These are phyloP conservation scores for Rhizophora apiculata DNA, from an alignment of 345 rosid species.

Conservation along the genomic window DNA sequence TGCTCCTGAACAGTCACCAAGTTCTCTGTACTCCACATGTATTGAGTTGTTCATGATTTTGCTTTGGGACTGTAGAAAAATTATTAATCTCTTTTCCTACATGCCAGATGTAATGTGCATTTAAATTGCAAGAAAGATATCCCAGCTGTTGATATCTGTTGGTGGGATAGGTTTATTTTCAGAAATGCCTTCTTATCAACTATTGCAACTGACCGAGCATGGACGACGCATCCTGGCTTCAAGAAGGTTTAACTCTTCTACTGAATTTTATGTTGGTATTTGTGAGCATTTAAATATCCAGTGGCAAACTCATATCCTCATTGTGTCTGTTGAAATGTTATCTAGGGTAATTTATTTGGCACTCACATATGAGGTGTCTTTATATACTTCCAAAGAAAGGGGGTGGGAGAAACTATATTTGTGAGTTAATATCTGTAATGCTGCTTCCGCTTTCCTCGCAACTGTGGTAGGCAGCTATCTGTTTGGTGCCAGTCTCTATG, in stretches of 20 bases:
- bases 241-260: constrained; percentile 45
- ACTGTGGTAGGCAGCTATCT: no score
- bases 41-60: not conserved
- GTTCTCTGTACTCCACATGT: not conserved
- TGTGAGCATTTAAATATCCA: no score
- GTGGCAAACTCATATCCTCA: no score
- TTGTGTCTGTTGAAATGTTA: no score
- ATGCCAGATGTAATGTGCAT: not conserved
- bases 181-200: constrained; percentile 77
- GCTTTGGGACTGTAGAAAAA: not conserved
- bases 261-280: not conserved
- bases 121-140: constrained; percentile 1
- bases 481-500: no score
- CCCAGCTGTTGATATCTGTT: not conserved
- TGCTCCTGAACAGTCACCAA: no score
- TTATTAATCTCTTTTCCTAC: not conserved
- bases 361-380: no score
- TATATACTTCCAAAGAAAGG: no score
- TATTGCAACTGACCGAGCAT: constrained; percentile 70
- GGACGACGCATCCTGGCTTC: constrained; percentile 73
- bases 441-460: no score
- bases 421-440: no score
- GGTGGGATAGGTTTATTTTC: not conserved
- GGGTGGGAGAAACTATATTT: no score
- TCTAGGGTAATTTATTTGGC: no score